Evolutionary conservation across 148 eudicot genomes (phyloP).

Genomic region (Heliamphora exappendiculata): DNA sequence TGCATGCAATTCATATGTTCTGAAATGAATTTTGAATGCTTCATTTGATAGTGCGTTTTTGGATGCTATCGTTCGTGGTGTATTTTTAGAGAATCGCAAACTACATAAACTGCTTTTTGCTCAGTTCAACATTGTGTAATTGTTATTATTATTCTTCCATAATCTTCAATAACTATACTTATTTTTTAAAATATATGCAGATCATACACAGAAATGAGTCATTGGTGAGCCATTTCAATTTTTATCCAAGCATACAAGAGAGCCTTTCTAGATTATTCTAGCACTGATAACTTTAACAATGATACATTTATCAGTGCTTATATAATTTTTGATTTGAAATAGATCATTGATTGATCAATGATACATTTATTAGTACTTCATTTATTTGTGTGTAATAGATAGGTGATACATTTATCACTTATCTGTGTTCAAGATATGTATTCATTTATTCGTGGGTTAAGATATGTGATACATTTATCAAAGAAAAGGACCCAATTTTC

Average conservation of each 20-base stretch:
- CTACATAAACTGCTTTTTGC: neutral
- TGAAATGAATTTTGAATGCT: neutral
- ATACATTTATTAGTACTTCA: no score
- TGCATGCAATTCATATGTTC: neutral
- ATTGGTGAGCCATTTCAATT: constrained; percentile 52
- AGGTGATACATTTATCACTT: no score
- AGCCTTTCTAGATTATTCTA: constrained; percentile 93
- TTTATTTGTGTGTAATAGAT: no score
- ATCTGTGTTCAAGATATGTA: no score
- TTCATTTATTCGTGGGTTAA: no score
- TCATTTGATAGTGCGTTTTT: neutral
- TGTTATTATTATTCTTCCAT: neutral
- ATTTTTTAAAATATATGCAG: constrained; percentile 35
- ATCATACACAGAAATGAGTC: constrained; percentile 83
- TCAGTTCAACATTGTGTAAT: neutral
- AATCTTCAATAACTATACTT: neutral
- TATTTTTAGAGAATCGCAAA: neutral
- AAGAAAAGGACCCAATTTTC: no score
- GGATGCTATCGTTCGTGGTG: neutral
- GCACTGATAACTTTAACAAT: no score
- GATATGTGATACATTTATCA: no score
- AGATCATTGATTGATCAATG: no score
- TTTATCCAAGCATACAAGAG: constrained; percentile 87
- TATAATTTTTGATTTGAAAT: no score
- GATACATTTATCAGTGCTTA: no score